Evolutionary conservation across 2,329 filamentous ascomycete species (phyloP).

Genomic region (Hypocrella siamensis): DNA sequence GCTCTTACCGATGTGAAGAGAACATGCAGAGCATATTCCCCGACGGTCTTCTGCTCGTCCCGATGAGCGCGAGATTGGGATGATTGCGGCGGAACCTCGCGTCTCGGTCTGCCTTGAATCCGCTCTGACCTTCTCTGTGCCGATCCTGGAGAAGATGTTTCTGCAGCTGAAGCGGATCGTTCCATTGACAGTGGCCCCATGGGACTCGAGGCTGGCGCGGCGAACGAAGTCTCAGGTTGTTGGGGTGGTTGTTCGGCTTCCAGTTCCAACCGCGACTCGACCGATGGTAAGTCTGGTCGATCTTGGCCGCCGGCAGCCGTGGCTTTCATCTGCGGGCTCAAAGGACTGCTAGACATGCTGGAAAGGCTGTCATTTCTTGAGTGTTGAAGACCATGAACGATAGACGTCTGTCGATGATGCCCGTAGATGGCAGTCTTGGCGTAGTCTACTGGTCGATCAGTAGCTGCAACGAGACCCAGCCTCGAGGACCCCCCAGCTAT

Average conservation of each 20-base stretch:
- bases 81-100: slow-evolving; percentile 59
- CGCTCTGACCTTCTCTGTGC: slow-evolving; percentile 40
- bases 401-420: slow-evolving; percentile 91
- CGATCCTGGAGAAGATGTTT: slow-evolving; percentile 24
- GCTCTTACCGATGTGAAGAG: slow-evolving; percentile 71
- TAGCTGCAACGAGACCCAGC: slow-evolving; percentile 19
- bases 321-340: slow-evolving; percentile 76
- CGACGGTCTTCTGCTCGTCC: slow-evolving; percentile 80
- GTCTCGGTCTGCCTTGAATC: slow-evolving; percentile 51
- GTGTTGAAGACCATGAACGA: slow-evolving; percentile 93
- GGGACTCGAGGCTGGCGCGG: slow-evolving; percentile 17
- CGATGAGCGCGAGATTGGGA: slow-evolving; percentile 58
- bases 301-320: slow-evolving; percentile 45
- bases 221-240: slow-evolving; percentile 32
- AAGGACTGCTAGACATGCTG: slow-evolving; percentile 65
- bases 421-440: slow-evolving; percentile 50
- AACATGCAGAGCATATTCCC: slow-evolving; percentile 92
- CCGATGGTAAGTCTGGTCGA: slow-evolving; percentile 32
- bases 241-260: slow-evolving; percentile 19
- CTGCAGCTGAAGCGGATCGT: slow-evolving; percentile 29
- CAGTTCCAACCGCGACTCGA: slow-evolving; percentile 26
- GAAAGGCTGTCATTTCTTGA: slow-evolving; percentile 74
- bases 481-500: slow-evolving; percentile 23
- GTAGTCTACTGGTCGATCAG: slow-evolving; percentile 37
- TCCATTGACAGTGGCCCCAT: slow-evolving; percentile 19